Base-by-base conservation (phyloP, 305 asterid genomes). In the Plantago coronopus region DNA sequence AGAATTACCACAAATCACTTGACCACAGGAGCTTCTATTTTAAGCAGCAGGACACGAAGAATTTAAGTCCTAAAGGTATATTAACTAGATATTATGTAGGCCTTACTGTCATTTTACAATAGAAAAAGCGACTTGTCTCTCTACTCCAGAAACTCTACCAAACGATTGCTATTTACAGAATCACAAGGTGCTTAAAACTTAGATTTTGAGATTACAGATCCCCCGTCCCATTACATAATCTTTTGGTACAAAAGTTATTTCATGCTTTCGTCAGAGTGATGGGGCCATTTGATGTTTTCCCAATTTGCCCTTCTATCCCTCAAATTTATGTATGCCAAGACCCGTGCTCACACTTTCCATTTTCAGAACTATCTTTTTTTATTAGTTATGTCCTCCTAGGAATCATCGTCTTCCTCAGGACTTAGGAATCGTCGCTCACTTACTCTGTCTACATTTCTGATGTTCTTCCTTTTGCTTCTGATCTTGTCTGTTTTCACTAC, bases 1-100 rank as follows among this genome's bases (percentile, higher is more conserved):
- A 88, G 79, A 94, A 88, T 80, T 86, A 91, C 79, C 97, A 91
- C 76, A 94, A 94, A 72, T 91, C 99, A 70, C 97, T 94, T 68
- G 99, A 94, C 76, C 97, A 94, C 64, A 81, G 96, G 74, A 94
- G 99, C 80, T 94, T 94, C 72, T 91, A 84, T 74, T 94, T 94
- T 78, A 94, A 91, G 80, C 99, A 94, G 85, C 97, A 94, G 79
- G 99, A 90, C 75, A 69, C 95, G 8, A 94, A 86, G 83, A 88
- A 80, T 85, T 83, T 94, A 88, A 88, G 95, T 65, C 72, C 88
- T 58, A 94, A 94, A 88, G 99, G 99, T 94, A 84, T 83, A 57
- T 73, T 67, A 45, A 67, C 60, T 38, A 51, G 66, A 69, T 67
- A 53, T 61, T 64, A 64, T 59, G 13, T 70, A 67, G 45, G 47